Base-by-base conservation (phyloP, 257 asterid species). In the Lithospermum erythrorhizon region DNA sequence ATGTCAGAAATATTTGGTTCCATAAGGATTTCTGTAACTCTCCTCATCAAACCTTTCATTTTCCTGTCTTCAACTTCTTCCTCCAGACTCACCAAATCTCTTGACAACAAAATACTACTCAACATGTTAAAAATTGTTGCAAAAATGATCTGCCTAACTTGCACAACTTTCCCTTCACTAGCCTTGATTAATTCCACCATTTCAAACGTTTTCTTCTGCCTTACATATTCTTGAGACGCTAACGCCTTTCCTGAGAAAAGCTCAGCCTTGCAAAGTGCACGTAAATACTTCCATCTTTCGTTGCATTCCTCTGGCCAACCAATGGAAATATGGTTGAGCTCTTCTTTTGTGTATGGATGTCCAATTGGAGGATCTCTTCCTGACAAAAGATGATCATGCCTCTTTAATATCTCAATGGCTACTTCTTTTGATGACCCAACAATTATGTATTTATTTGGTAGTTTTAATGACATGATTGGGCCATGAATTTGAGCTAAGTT, bases 391-490 rank as follows among this genome's bases (percentile, higher is more conserved):
- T 76, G 70, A 48, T 78, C 78, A 49, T 81, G 55, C 14, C 57
- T 17, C 25, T 68, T 75, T 53, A 81, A 70, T 63, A 81, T 73
- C 25, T 72, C 76, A 4, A 21, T 22, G 6, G 87, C 83, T 0
- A 61, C 76, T 0, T 59, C 59, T 6, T 62, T 52, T n/a, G 68
- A 56, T 19, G 68, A 56, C 14, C 63, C 73, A 19, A 56, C 67
- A 8, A 68, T 45, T 53, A 68, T 21, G 32, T 25, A 13, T 19
- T 61, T 61, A 37, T 65, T 53, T 20, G 62, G 62, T 5, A 68
- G 48, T 14, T 15, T 61, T 41, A 68, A 52, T 15, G 71, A 67
- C 27, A 67, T 59, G 9, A 67, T 2, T 21, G 62, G 67, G 32
- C 67, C 72, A 21, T 68, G 48, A 14, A 20, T 10, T 67, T 67